Conservation (phyloP, 2,329 filamentous ascomycete species). For the Blastomyces silverae region DNA sequence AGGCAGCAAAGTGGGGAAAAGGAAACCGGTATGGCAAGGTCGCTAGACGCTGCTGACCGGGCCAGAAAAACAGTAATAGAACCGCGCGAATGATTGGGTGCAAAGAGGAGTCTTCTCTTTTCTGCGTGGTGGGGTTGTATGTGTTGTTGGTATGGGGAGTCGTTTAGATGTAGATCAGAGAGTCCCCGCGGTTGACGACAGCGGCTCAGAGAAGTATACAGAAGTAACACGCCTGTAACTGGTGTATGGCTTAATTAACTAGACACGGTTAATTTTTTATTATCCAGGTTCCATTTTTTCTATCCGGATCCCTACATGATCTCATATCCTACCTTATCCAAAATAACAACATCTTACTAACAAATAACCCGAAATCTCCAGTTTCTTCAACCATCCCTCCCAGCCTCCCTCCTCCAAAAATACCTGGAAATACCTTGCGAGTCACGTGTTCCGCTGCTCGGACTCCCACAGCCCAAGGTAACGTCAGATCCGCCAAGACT, state of each 20-base stretch:
- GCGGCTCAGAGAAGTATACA: not conserved
- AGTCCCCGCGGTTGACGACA: not conserved
- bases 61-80: not conserved
- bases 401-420: not conserved
- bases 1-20: conserved; percentile 2
- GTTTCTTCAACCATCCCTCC: not conserved
- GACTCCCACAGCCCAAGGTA: not conserved
- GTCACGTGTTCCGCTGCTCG: not conserved
- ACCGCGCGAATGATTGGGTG: not conserved
- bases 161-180: not conserved
- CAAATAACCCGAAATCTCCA: not conserved
- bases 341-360: not conserved
- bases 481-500: not conserved
- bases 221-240: not conserved
- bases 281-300: not conserved
- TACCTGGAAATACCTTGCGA: not conserved
- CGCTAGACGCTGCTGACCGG: not conserved
- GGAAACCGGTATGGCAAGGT: not conserved
- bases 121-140: not conserved
- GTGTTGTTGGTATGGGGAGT: not conserved
- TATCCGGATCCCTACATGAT: not conserved
- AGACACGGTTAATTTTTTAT: not conserved
- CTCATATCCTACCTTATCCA: not conserved
- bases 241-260: no score
- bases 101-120: not conserved